phyloP scores from a whole-genome alignment of 176 grass and related monocot genomes.

The Hordeum vulgare region MorexV3_pseudomolecules_assembly NC_058523.1:9407843-9408342 shows the following conservation, averaged over 20 bases:
- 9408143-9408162: background rate
- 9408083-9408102: background rate
- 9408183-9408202: background rate
- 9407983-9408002: background rate
- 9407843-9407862: background rate
- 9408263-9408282: background rate
- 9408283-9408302: background rate
- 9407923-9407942: rapidly evolving
- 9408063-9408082: rapidly evolving
- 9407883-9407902: background rate
- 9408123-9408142: rapidly evolving
- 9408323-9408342: background rate
- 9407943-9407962: background rate
- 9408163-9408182: background rate
- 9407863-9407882: background rate
- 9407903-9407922: background rate
- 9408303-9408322: rapidly evolving
- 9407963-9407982: background rate
- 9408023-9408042: background rate
- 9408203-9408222: background rate
- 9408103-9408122: background rate
- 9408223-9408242: background rate
- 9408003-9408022: background rate
- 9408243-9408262: background rate
- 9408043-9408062: background rate